Evolutionary conservation across 768 basidiomycete genomes (phyloP), one percentile per base, ranked within the genome.

Genomic region (Mycena amicta): DNA sequence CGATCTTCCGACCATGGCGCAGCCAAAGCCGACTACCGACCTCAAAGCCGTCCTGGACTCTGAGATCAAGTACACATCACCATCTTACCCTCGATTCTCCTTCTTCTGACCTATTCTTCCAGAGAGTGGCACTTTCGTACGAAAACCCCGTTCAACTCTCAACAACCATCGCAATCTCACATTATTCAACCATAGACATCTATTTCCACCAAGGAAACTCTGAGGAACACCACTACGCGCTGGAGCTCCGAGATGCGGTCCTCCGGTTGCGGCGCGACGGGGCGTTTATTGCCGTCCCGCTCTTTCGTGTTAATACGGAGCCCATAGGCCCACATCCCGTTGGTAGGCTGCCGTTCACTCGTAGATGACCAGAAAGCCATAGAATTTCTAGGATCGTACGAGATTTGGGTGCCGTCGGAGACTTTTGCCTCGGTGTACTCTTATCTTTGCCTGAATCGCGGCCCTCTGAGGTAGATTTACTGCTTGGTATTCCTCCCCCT

Each of bases 41-140:
- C 68, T 89, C 3, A 74, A 83, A 59, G 72, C 75, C 18, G 88
- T 88, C 13, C 66, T 88, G 0, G 80, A 83, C 5, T 69, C 75
- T 3, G 88, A 90, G 62, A 77, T 90, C 67, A 88, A 87, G 87
- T 87, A 59, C 22, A 65, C 28, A 16, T 33, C 45, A 22, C 16
- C 18, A 51, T 20, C 40, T 41, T 1, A 45, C 22, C 28, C 26
- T 13, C 55, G 8, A n/a, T 28, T 39, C 23, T 58, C 22, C 46
- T 15, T 52, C 29, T 13, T 50, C 29, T 40, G 45, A 30, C 26
- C 4, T 23, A 16, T 45, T 23, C 22, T 8, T 26, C 23, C 65
- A 89, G 89, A 69, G 89, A 90, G 68, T 90, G 89, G 89, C 89
- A 90, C 66, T 90, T 90, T 67, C 89, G 89, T 89, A 68, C 65